Evolutionary conservation across 192 early-diverging fungal species (phyloP), one percentile per base, ranked within the genome.

Genomic region (Coemansia reversa): DNA sequence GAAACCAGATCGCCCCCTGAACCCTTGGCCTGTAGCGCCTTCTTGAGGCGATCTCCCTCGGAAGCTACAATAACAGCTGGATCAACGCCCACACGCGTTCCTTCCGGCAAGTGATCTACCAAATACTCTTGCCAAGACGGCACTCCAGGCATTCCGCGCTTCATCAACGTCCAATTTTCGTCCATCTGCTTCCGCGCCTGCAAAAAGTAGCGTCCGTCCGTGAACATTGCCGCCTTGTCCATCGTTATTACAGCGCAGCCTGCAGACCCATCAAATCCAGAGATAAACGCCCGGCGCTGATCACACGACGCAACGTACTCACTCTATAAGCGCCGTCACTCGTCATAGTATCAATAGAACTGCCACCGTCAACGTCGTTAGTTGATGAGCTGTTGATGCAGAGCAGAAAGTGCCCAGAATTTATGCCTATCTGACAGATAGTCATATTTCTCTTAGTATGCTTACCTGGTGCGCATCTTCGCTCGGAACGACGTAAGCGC

Each of bases 211-310:
- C 97, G 87, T 5, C 97, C 97, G 74, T 98, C 97, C 6, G 97
- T 98, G 72, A 95, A 98, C 53, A 98, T 84, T 27, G 91, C 88
- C 54, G 94, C 94, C 55, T 85, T 70, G 35, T 90, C 85, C 29
- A 74, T 50, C 3, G 93, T 90, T 18, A 98, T 87, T 45, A 98
- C 86, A 7, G 95, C 97, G 55, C 90, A 87, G 75, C 93, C 94
- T n/a, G 97, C 95, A 19, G 97, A 98, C n/a, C 97, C 97, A 52
- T 89, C 92, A 72, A 98, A 98, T 33, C 94, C 94, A 5, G 91
- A 93, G 70, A 98, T 96, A 75, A 85, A 98, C 27, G 84, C 82
- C 28, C 97, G 91, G 19, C 97, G 88, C 58, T 84, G 88, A 69
- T 98, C 95, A 74, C 89, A 90, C 20, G 83, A 84, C 24, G 94